Conservation (phyloP, 2,329 filamentous ascomycete species). For the Alternaria infectoria region DNA sequence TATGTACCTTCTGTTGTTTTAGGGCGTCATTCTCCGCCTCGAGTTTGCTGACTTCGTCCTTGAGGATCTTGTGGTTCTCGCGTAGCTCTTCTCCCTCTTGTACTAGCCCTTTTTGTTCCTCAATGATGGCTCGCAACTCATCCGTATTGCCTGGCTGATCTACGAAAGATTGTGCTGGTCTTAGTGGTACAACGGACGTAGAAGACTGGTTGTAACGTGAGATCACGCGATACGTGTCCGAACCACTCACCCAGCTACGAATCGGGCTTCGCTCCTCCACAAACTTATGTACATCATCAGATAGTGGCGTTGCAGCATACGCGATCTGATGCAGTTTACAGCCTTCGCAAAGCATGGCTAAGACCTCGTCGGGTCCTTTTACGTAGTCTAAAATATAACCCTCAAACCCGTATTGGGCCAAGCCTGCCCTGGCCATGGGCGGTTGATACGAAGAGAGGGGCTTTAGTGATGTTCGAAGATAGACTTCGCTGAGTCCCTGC, state of each 20-base stretch:
- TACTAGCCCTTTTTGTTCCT: conserved; percentile 54
- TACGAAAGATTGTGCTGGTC: conserved; percentile 72
- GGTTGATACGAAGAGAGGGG: conserved; percentile 62
- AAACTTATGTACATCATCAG: conserved; percentile 70
- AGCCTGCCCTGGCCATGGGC: conserved; percentile 62
- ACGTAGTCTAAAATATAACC: conserved; percentile 81
- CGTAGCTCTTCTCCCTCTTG: conserved; percentile 48
- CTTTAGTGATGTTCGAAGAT: conserved; percentile 68
- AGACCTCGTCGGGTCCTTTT: conserved; percentile 78
- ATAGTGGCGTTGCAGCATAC: conserved; percentile 68
- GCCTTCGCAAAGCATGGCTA: conserved; percentile 86
- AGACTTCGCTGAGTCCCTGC: conserved; percentile 72
- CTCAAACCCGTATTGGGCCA: conserved; percentile 70
- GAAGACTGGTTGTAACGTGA: conserved; percentile 81
- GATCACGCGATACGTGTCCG: conserved; percentile 61
- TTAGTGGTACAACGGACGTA: conserved; percentile 68
- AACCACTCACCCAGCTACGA: conserved; percentile 72
- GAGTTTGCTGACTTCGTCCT: conserved; percentile 35
- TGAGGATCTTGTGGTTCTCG: conserved; percentile 31
- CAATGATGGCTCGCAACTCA: conserved; percentile 67
- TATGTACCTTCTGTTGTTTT: conserved; percentile 13
- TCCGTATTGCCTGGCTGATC: conserved; percentile 74
- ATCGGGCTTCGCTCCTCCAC: conserved; percentile 64
- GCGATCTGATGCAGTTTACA: conserved; percentile 72
- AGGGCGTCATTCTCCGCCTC: conserved; percentile 25